Evolutionary conservation across 148 eudicot species (phyloP), one percentile per base, ranked within the genome.

Genomic region (Fagopyrum esculentum): DNA sequence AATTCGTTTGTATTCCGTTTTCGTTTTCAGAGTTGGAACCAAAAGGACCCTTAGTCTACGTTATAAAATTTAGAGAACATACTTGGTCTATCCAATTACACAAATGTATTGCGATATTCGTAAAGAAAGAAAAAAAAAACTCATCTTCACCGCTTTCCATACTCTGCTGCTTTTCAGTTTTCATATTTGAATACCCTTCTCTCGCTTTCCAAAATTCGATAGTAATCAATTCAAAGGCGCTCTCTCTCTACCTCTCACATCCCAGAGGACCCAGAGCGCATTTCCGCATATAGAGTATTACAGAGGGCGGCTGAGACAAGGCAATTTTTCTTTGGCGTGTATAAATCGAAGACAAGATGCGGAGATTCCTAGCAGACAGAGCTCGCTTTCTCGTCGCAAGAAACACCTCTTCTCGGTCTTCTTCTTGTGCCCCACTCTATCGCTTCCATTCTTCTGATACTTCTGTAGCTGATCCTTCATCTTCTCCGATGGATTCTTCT

Each of bases 331-430:
- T 9, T 17, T 17, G 1, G 63, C 63, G 30, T 19, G 17, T 8
- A 6, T 19, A 19, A 8, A 57, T 57, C 63, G 17, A 9, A 57
- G 63, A 19, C 46, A 43, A 64, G 79, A 90, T 88, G 94, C 84
- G 88, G 88, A 86, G 77, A 86, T 88, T 86, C 68, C 84, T 78
- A 75, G 86, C 85, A 22, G 81, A 80, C 61, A 83, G 76, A 82
- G 66, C 89, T 8, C 85, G 79, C 73, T 68, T 75, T 59, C 51
- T 84, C 26, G 15, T 80, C 76, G 68, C 66, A 56, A 60, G 71
- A 64, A 73, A 73, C 11, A 66, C 49, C 6, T 15, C 74, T 57
- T 74, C 81, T 61, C 40, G 40, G 40, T 60, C 71, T 40, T 45
- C 68, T 69, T 55, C 81, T 43, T 55, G 80, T 29, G 59, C 76